These are phyloP conservation scores for Pythium periplocum DNA, from an alignment of 352 stramenopile genomes.

Conservation along the genomic window DNA sequence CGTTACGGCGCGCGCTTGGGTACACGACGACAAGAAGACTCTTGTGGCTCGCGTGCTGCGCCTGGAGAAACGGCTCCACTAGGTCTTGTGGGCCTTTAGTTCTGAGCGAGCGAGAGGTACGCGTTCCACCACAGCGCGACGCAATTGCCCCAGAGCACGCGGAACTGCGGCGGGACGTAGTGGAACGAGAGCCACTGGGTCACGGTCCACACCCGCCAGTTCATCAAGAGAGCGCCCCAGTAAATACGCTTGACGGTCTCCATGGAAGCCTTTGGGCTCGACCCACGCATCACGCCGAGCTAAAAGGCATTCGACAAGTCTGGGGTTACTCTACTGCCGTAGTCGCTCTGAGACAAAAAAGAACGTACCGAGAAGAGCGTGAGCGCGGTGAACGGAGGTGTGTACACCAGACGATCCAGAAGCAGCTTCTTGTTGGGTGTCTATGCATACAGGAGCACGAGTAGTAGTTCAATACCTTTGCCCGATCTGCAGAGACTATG, in stretches of 20 bases:
- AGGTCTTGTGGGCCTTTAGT: too few species aligned
- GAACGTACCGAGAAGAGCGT: constrained; percentile 57
- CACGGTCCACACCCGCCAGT: constrained; percentile 64
- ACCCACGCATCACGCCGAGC: constrained; percentile 56
- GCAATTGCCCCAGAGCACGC: constrained; percentile 71
- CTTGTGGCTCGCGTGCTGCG: too few species aligned
- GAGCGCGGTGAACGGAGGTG: constrained; percentile 58
- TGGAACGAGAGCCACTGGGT: constrained; percentile 75
- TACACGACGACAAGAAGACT: too few species aligned
- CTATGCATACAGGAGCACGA: constrained; percentile 16
- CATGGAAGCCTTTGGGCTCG: constrained; percentile 34
- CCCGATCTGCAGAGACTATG: background rate
- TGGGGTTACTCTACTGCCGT: background rate
- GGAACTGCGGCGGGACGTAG: constrained; percentile 60
- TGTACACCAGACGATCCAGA: constrained; percentile 60
- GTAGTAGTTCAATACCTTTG: background rate
- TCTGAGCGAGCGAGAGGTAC: constrained; percentile 56
- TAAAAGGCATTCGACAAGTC: constrained; percentile 9
- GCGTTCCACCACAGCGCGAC: constrained; percentile 76
- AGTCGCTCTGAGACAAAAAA: background rate
- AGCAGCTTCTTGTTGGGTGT: constrained; percentile 74
- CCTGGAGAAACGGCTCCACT: too few species aligned
- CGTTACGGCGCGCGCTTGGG: too few species aligned
- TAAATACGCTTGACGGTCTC: constrained; percentile 45
- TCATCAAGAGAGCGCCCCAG: constrained; percentile 52